phyloP scores from a whole-genome alignment of 495 filamentous ascomycete species.

The Tuber aestivum region DNA sequence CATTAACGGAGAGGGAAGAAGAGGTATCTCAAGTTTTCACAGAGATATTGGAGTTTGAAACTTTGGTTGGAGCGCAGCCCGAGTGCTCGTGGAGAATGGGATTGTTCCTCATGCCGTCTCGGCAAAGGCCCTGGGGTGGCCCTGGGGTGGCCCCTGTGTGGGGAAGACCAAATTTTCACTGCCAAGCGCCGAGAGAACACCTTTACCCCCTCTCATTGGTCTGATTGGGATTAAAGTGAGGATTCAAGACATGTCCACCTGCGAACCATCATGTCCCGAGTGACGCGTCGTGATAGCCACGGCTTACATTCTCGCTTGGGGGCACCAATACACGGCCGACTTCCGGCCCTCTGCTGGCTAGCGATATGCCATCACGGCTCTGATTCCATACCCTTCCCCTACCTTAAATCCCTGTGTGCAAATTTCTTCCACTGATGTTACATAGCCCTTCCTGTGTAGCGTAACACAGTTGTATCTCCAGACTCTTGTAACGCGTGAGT shows the following conservation, averaged over 20 bases:
- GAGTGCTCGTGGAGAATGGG: neutral
- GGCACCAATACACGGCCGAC: neutral
- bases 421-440: neutral
- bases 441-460: conserved; percentile 4
- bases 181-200: neutral
- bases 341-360: neutral
- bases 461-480: neutral
- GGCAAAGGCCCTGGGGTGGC: neutral
- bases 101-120: neutral
- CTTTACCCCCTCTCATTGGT: neutral
- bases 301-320: neutral
- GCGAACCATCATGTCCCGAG: neutral
- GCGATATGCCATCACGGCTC: neutral
- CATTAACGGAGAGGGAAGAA: too few relatives aligned
- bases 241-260: neutral
- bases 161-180: neutral
- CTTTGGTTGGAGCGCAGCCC: too few relatives aligned
- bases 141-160: too few relatives aligned
- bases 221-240: neutral
- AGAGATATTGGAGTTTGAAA: too few relatives aligned
- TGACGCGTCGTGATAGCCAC: neutral
- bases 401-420: neutral
- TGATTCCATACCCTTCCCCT: neutral
- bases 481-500: conserved; percentile 1
- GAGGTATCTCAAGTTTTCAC: too few relatives aligned